A percentile compares a stretch with the other conserved stretches of the same genome.
These are phyloP conservation scores for Diaporthe aspalathi DNA, from an alignment of 2,329 filamentous ascomycete genomes.

Conservation along the genomic window DNA sequence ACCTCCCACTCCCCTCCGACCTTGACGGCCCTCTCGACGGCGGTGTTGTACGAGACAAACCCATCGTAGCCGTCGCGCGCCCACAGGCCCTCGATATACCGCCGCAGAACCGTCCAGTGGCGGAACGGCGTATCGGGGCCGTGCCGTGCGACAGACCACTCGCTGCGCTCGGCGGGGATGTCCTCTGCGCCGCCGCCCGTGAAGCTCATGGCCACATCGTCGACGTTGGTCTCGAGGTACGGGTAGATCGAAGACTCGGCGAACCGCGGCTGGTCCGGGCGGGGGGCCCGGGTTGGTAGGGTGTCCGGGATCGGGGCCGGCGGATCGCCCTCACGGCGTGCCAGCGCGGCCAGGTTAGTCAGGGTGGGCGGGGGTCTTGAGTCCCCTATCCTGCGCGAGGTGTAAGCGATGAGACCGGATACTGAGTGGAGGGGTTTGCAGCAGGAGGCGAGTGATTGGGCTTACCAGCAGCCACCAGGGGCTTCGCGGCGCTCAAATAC, in stretches of 20 bases:
- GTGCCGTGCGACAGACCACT: slow-evolving; percentile 59
- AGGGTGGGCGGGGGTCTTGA: slow-evolving; percentile 52
- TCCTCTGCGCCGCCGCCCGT: slow-evolving; percentile 56
- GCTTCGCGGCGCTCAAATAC: slow-evolving; percentile 69
- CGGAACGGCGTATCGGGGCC: slow-evolving; percentile 71
- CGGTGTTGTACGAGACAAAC: slow-evolving; percentile 66
- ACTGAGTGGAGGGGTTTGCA: background rate
- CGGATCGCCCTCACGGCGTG: slow-evolving; percentile 61
- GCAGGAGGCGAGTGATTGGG: background rate
- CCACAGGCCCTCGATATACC: slow-evolving; percentile 65
- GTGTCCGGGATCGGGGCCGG: slow-evolving; percentile 58
- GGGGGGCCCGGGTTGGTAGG: slow-evolving; percentile 60
- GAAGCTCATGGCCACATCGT: slow-evolving; percentile 69
- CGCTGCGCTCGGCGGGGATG: slow-evolving; percentile 56
- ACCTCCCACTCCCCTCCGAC: slow-evolving; percentile 62
- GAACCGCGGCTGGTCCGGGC: slow-evolving; percentile 59
- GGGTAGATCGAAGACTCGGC: slow-evolving; percentile 66
- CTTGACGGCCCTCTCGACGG: slow-evolving; percentile 69
- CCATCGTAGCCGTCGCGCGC: slow-evolving; percentile 64
- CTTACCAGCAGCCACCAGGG: slow-evolving; percentile 67
- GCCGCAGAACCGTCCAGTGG: slow-evolving; percentile 67
- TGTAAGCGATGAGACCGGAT: background rate
- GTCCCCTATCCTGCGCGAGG: slow-evolving; percentile 56
- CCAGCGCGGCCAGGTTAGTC: slow-evolving; percentile 58
- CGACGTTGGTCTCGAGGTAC: slow-evolving; percentile 69